A percentile compares a stretch with the other conserved stretches of the same genome.
These are phyloP conservation scores for Vararia minispora DNA, from an alignment of 768 basidiomycete genomes.

Conservation along the genomic window DNA sequence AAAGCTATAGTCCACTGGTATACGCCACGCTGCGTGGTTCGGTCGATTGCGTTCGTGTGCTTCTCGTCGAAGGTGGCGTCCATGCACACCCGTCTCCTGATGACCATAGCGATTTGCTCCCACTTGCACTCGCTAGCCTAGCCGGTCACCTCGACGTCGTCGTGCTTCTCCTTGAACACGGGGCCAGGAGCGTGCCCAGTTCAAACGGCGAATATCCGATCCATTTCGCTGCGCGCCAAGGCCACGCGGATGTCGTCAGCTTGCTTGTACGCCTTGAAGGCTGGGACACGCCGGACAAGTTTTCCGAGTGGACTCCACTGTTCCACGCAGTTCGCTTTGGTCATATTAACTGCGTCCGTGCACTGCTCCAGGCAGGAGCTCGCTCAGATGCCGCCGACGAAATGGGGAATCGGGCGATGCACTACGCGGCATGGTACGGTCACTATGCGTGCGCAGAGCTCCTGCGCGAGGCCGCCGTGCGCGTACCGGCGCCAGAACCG, in stretches of 20 bases:
- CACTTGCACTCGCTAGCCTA: conserved; percentile 85
- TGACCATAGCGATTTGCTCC: conserved; percentile 65
- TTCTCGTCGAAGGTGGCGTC: conserved; percentile 65
- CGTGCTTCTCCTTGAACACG: conserved; percentile 60
- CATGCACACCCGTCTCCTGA: conserved; percentile 44
- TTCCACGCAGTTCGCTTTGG: conserved; percentile 92
- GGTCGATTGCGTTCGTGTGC: conserved; percentile 71
- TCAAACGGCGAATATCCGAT: conserved; percentile 96
- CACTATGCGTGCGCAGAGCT: conserved; percentile 57
- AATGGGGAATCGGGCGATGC: conserved; percentile 70
- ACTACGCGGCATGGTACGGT: conserved; percentile 97
- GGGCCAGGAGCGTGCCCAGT: conserved; percentile 73
- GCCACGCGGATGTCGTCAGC: conserved; percentile 76
- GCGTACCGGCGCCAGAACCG: conserved; percentile 11
- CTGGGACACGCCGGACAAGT: conserved; percentile 88
- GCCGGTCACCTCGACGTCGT: conserved; percentile 82
- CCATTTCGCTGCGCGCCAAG: conserved; percentile 89
- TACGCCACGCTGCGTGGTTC: conserved; percentile 87
- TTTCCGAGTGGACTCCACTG: conserved; percentile 96
- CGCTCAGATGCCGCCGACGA: conserved; percentile 76
- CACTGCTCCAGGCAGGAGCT: conserved; percentile 74
- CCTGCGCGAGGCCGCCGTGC: conserved; percentile 34
- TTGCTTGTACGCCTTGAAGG: conserved; percentile 64
- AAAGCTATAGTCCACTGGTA: conserved; percentile 89
- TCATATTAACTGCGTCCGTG: conserved; percentile 55